Evolutionary conservation across 371 early-diverging fungal genomes (phyloP).

Genomic region (Cokeromyces recurvatus): DNA sequence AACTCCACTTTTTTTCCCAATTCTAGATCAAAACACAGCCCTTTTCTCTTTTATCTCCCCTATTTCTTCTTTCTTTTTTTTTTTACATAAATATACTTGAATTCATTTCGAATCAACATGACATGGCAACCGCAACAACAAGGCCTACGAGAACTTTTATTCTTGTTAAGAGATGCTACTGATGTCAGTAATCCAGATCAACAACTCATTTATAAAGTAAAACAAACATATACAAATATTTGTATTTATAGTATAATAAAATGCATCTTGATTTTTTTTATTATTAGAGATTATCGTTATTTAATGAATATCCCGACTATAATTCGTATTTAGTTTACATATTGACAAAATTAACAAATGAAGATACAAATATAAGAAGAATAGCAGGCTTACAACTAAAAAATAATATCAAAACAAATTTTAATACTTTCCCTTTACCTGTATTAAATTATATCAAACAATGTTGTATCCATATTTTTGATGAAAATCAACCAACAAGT

Average conservation of each 20-base stretch:
- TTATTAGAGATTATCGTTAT: conserved; percentile 15
- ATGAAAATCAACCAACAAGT: too few relatives aligned
- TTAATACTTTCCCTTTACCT: conserved; percentile 41
- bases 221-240: conserved; percentile 1
- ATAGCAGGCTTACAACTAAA: conserved; percentile 81
- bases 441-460: conserved; percentile 67
- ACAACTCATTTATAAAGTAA: conserved; percentile 29
- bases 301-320: conserved; percentile 74
- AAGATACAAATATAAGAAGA: conserved; percentile 40
- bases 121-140: conserved; percentile 27
- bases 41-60: too few relatives aligned
- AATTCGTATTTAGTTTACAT: conserved; percentile 77
- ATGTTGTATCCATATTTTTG: conserved; percentile 53
- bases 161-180: conserved; percentile 33
- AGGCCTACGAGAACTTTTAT: conserved; percentile 27
- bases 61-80: background rate
- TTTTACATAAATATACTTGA: background rate
- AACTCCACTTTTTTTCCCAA: too few relatives aligned
- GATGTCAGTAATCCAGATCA: conserved; percentile 24
- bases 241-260: too few relatives aligned
- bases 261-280: too few relatives aligned
- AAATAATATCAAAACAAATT: conserved; percentile 62
- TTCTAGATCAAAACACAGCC: too few relatives aligned
- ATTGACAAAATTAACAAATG: conserved; percentile 50
- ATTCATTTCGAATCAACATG: background rate